phyloP scores from a whole-genome alignment of 495 filamentous ascomycete genomes.

The Aspergillus carlsbadensis region DNA sequence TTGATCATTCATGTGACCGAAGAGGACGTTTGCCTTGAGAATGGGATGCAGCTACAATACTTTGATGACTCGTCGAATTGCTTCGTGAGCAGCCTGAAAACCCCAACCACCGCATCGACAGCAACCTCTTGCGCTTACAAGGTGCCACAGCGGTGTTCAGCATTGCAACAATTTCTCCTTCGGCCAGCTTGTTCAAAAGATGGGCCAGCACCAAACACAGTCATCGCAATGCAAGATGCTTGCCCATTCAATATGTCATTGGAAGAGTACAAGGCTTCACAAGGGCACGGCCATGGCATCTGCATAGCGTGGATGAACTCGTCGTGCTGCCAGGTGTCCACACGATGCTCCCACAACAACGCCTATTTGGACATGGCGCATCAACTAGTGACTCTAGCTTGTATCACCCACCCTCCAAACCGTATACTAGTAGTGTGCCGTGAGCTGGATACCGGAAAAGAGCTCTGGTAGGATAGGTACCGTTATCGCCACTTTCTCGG shows the following conservation, averaged over 20 bases:
- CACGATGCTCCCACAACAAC: too few species aligned
- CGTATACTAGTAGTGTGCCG: too few species aligned
- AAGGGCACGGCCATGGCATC: too few species aligned
- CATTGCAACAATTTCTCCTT: slow-evolving; percentile 35
- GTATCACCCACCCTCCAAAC: too few species aligned
- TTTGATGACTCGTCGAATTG: slow-evolving; percentile 27
- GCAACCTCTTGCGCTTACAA: slow-evolving; percentile 33
- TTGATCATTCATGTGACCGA: slow-evolving; percentile 17
- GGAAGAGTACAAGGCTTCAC: slow-evolving; percentile 52
- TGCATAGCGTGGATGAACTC: too few species aligned
- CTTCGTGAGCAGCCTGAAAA: slow-evolving; percentile 30
- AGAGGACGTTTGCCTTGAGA: slow-evolving; percentile 43
- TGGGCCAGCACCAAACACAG: slow-evolving; percentile 32
- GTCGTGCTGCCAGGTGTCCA: too few species aligned
- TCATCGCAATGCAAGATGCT: slow-evolving; percentile 43
- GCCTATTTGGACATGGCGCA: too few species aligned
- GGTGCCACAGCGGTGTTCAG: slow-evolving; percentile 23
- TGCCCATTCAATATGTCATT: slow-evolving; percentile 45
- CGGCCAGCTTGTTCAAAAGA: slow-evolving; percentile 22
- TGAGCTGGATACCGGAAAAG: too few species aligned
- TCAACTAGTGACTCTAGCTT: too few species aligned
- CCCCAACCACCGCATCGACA: too few species aligned
- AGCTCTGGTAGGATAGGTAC: too few species aligned
- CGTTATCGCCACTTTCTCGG: too few species aligned
- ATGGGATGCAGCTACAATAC: slow-evolving; percentile 35